Base-by-base conservation (phyloP, 306 rosid species). In the Lotus japonicus region DNA sequence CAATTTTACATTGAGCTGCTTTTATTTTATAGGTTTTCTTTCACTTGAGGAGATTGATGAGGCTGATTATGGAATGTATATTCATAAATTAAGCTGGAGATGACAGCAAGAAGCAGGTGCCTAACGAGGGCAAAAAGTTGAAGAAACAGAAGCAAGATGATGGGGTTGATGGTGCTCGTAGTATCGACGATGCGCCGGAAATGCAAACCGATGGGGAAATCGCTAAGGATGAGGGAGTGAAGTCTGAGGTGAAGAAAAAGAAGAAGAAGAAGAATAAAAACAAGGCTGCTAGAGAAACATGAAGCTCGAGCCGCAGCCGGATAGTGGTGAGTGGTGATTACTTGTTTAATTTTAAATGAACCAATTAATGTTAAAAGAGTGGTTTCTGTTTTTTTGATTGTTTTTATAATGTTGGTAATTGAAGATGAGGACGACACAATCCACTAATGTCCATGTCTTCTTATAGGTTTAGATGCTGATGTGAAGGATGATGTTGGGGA, bases 41-140 rank as follows among this genome's bases (percentile, higher is more conserved):
- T 81, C 91, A 45, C 86, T 94, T 5, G 99, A 94, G 79, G 99
- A 90, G 92, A 86, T 94, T 76, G 90, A 84, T 2, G 97, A 94
- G 60, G 79, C 85, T n/a, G 85, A 52, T 7, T 94, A 90, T 71
- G 92, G 88, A 17, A 70, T 86, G 58, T 66, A 56, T 17, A 74
- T 88, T 82, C 96, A 95, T 2, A 64, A 84, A 65, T 83, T n/a
- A n/a, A n/a, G n/a, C 80, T 31, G n/a, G n/a, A 73, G 61, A 54
- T 51, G 66, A 7, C 45, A 77, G 26, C 35, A 70, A 39, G 52
- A 81, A 79, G 57, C 62, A 69, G 13, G 23, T 79, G 31, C n/a
- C n/a, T n/a, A 77, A 79, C 26, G 58, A 45, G 43, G 46, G 44
- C 16, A 65, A 62, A 38, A 58, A 68, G 45, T 66, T 68, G 23